phyloP scores from a whole-genome alignment of 805 yeast genomes.

The Candida odintsovae region DNA sequence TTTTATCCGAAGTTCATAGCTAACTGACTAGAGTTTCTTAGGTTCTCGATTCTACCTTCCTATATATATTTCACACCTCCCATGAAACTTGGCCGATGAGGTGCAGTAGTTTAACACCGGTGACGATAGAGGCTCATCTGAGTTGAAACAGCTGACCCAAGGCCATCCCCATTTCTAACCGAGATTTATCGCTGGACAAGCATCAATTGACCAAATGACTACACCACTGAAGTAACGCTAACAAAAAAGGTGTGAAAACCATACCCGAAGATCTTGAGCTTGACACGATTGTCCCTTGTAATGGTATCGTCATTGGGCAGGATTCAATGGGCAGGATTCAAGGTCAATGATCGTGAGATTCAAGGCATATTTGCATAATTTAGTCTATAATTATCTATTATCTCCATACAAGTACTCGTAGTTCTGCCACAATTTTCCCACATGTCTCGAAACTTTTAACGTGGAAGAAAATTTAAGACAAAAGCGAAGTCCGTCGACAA shows the following conservation, averaged over 20 bases:
- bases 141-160: conserved; percentile 14
- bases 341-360: not conserved
- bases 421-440: not conserved
- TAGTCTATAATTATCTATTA: too few species aligned
- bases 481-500: too few species aligned
- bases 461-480: too few species aligned
- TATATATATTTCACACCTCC: conserved; percentile 54
- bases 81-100: conserved; percentile 40
- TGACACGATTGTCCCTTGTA: conserved; percentile 47
- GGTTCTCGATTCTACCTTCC: too few species aligned
- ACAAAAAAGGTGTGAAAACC: conserved; percentile 14
- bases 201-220: conserved; percentile 24
- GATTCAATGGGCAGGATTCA: conserved; percentile 24
- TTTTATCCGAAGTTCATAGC: too few species aligned
- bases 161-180: conserved; percentile 30
- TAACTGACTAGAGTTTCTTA: too few species aligned
- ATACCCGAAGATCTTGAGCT: conserved; percentile 36
- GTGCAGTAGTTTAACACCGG: conserved; percentile 45
- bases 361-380: too few species aligned
- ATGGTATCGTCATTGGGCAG: conserved; percentile 50
- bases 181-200: conserved; percentile 34
- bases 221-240: conserved; percentile 11
- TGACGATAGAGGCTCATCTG: conserved; percentile 37
- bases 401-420: too few species aligned
- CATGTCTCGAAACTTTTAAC: not conserved